These are phyloP conservation scores for Conringia planisiliqua DNA, from an alignment of 345 rosid species.

Conservation along the genomic window DNA sequence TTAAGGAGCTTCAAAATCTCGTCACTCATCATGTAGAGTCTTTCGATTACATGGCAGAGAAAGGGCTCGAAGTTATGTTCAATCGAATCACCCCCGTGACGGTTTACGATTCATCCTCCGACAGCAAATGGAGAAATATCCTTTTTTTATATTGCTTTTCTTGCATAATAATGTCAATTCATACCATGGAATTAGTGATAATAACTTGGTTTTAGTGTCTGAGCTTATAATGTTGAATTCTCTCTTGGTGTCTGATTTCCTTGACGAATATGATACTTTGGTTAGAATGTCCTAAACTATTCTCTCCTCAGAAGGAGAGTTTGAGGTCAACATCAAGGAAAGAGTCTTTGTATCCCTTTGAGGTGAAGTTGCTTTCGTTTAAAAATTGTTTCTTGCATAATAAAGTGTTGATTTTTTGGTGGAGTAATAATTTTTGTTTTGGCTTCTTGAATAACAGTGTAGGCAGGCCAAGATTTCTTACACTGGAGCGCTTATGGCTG, in stretches of 20 bases:
- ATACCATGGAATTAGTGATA: neutral
- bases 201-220: neutral
- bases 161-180: neutral
- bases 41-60: conserved; percentile 67
- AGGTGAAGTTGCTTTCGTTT: conserved; percentile 40
- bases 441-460: conserved; percentile 49
- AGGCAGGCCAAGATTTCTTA: conserved; percentile 85
- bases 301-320: conserved; percentile 59
- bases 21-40: conserved; percentile 85
- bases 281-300: conserved; percentile 53
- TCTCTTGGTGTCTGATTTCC: conserved; percentile 32
- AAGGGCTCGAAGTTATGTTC: conserved; percentile 77
- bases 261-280: conserved; percentile 60
- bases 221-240: neutral
- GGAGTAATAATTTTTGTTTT: conserved; percentile 2
- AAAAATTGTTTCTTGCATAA: neutral
- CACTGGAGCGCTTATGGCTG: conserved; percentile 58
- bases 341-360: conserved; percentile 57
- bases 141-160: conserved; percentile 23
- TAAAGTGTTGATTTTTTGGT: neutral
- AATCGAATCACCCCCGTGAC: conserved; percentile 53
- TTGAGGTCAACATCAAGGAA: conserved; percentile 34
- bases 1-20: conserved; percentile 54
- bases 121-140: conserved; percentile 61
- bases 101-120: conserved; percentile 43